Evolutionary conservation across 2,329 filamentous ascomycete genomes (phyloP).

Genomic region (Penicillium sp.): DNA sequence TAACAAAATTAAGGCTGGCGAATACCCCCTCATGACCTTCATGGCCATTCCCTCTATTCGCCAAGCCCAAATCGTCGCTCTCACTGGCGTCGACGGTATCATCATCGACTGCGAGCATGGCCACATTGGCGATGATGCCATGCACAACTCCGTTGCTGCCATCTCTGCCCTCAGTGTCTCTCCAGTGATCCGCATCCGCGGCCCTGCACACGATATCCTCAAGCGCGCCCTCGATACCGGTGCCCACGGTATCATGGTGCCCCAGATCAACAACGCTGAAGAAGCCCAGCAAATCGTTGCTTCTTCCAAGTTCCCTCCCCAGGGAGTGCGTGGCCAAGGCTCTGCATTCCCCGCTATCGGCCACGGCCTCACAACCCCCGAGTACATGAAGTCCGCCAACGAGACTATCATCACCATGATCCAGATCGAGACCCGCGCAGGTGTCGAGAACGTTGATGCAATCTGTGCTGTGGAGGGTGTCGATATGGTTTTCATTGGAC

Average conservation of each 20-base stretch:
- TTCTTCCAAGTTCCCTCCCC: conserved; percentile 32
- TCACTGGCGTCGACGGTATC: conserved; percentile 66
- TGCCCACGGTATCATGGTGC: conserved; percentile 48
- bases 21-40: conserved; percentile 52
- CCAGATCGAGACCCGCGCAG: conserved; percentile 43
- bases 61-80: conserved; percentile 57
- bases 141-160: conserved; percentile 30
- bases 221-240: conserved; percentile 29
- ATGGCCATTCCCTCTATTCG: conserved; percentile 51
- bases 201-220: conserved; percentile 23
- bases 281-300: conserved; percentile 33
- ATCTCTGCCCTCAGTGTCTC: conserved; percentile 28
- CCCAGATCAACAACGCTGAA: conserved; percentile 52
- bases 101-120: conserved; percentile 52
- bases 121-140: conserved; percentile 30
- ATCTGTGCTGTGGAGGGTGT: conserved; percentile 43
- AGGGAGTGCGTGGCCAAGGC: conserved; percentile 31
- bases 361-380: conserved; percentile 35
- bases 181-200: conserved; percentile 25
- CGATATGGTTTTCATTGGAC: conserved; percentile 41
- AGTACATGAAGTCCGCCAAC: conserved; percentile 39
- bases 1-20: conserved; percentile 44
- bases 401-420: conserved; percentile 36
- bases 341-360: conserved; percentile 30
- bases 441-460: conserved; percentile 43